Percentiles rank a stretch among this genome's conserved stretches.
Evolutionary conservation across 2,329 filamentous ascomycete species (phyloP).

Genomic region (Claviceps paspali): DNA sequence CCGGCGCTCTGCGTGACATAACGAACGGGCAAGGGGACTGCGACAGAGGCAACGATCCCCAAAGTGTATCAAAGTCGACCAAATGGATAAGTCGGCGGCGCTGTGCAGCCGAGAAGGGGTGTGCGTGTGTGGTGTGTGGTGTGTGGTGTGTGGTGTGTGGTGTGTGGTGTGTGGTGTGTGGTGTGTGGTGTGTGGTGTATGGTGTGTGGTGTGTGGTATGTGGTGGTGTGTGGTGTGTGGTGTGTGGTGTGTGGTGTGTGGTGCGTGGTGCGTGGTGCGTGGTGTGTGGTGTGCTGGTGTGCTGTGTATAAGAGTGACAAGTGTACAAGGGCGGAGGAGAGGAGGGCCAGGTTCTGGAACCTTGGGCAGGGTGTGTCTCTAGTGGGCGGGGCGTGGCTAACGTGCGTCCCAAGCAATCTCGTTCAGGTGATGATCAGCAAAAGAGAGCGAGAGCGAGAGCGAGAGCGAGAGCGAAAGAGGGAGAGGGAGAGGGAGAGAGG

Average conservation of each 20-base stretch:
- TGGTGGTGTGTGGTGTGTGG: too few species aligned
- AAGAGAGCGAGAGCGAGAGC: too few species aligned
- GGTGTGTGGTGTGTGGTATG: too few species aligned
- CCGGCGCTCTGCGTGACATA: slow-evolving; percentile 9
- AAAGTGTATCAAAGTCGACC: slow-evolving; percentile 3
- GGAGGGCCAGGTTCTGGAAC: neutral
- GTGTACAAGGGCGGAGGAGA: too few species aligned
- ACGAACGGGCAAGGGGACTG: slow-evolving; percentile 9
- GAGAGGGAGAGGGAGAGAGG: too few species aligned
- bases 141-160: too few species aligned
- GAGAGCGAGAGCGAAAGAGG: too few species aligned
- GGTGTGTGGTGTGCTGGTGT: too few species aligned
- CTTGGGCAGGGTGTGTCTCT: neutral
- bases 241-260: too few species aligned
- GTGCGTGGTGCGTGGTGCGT: slow-evolving; percentile 7
- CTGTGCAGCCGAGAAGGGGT: slow-evolving; percentile 18
- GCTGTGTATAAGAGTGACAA: too few species aligned
- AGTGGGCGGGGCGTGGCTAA: neutral
- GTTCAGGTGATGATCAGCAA: too few species aligned
- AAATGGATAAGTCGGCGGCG: slow-evolving; percentile 18
- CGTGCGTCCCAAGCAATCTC: too few species aligned
- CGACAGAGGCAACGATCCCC: neutral
- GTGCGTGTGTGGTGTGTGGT: slow-evolving; percentile 8
- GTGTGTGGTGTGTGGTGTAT: slow-evolving; percentile 10
- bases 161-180: slow-evolving; percentile 1